A percentile compares a stretch with the other conserved stretches of the same genome.
phyloP scores from a whole-genome alignment of 73 alveolate genomes.

The Uronychia binucleata region DNA sequence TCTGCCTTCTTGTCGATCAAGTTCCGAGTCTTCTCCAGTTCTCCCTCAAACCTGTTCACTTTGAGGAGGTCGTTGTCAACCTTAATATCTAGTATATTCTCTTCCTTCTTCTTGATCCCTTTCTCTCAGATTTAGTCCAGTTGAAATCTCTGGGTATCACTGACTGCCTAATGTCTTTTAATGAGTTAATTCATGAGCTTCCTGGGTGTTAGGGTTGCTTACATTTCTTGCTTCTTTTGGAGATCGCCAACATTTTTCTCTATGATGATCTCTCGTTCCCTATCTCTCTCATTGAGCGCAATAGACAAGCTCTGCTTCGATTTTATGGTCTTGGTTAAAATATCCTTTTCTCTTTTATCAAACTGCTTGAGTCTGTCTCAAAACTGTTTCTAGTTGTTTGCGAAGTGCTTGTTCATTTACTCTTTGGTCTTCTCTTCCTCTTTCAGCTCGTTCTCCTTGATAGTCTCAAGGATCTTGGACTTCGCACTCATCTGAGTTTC shows the following conservation, averaged over 20 bases:
- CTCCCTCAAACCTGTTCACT: not conserved
- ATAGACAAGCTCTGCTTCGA: not conserved
- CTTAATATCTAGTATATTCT: not conserved
- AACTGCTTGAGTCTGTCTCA: not conserved
- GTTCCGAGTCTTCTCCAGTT: not conserved
- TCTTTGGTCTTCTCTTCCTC: not conserved
- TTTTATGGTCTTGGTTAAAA: not conserved
- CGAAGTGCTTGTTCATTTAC: not conserved
- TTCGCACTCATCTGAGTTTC: not conserved
- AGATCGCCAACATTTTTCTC: not conserved
- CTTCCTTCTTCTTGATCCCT: not conserved
- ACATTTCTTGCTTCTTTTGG: not conserved
- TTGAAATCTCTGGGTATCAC: not conserved
- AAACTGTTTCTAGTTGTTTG: not conserved
- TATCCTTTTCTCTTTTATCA: not conserved
- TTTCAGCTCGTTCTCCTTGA: not conserved
- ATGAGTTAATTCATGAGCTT: not conserved
- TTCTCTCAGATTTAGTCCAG: not conserved
- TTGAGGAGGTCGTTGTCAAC: not conserved
- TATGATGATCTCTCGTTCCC: not conserved
- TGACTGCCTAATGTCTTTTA: not conserved
- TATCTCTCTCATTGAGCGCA: not conserved
- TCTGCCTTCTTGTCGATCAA: not conserved
- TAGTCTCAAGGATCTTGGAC: not conserved
- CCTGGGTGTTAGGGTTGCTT: not conserved